Evolutionary conservation across 352 stramenopile species (phyloP), one percentile per base, ranked within the genome.

Genomic region (Thalassiosira sp.): DNA sequence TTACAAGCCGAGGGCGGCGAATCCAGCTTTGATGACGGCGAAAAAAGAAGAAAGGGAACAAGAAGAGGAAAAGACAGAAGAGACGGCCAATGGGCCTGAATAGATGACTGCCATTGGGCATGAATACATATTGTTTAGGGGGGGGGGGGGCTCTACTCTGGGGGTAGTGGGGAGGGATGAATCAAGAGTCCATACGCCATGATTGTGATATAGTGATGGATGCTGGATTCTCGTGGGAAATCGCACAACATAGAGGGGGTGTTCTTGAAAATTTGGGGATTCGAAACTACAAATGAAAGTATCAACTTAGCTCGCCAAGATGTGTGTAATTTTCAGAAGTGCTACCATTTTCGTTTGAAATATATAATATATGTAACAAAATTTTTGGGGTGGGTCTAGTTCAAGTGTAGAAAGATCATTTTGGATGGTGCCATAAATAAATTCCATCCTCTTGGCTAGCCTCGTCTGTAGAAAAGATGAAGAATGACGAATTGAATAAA

Each of bases 1-100:
- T 28, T 65, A 65, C 37, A 65, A 65, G 28, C 57, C 57, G 20
- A 27, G 57, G 8, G 18, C 57, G 16, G 40, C 57, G 37, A 65
- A 65, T 42, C 57, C 40, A n/a, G 57, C 57, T 7, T 37, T 65
- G 57, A 40, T 54, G 13, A 51, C 52, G n/a, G n/a, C n/a, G 37
- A 40, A 7, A 33, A 52, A 11, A 20, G 0, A 15, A 54, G 27
- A 37, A 31, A 27, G 15, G 7, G 3, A 16, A 0, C 11, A 10
- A 10, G 35, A 10, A 2, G 57, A 65, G n/a, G 35, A 35, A 35
- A 37, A 48, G 20, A 65, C 57, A 1, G 57, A 35, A 37, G 28
- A 54, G n/a, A 62, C 53, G 5, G 54, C 54, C 10, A 46, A 35
- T 13, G 28, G 37, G 22, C 5, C 3, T 51, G 43, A 48, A 46